A percentile compares a stretch with the other conserved stretches of the same genome.
These are phyloP conservation scores for Allium fistulosum DNA, from an alignment of 106 monocot genomes.

Conservation along the genomic window DNA sequence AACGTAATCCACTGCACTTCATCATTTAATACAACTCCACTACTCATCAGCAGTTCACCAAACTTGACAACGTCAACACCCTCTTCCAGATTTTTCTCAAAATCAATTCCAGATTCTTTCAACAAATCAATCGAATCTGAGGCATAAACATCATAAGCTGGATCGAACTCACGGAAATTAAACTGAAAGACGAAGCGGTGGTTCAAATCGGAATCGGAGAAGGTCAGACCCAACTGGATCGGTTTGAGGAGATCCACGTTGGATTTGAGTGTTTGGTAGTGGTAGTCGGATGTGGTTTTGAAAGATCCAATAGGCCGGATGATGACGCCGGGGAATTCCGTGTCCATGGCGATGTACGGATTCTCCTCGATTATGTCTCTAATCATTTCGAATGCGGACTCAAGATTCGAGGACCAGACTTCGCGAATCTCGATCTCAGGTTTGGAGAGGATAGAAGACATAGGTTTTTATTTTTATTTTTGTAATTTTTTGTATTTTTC, in stretches of 20 bases:
- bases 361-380: constrained; percentile 10
- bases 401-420: constrained; percentile 5
- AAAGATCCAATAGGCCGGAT: constrained; percentile 23
- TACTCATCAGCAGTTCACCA: constrained; percentile 13
- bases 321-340: constrained; percentile 30
- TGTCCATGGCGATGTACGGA: constrained; percentile 30
- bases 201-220: constrained; percentile 24
- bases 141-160: constrained; percentile 15
- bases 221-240: constrained; percentile 37
- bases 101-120: constrained; percentile 9
- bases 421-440: constrained; percentile 9
- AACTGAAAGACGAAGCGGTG: constrained; percentile 17
- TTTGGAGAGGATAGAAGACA: constrained; percentile 1
- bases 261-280: constrained; percentile 30
- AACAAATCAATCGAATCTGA: constrained; percentile 13
- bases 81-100: constrained; percentile 3
- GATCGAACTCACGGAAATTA: constrained; percentile 24
- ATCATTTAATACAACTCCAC: constrained; percentile 23
- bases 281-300: constrained; percentile 20
- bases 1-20: constrained; percentile 47
- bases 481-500: too few species aligned
- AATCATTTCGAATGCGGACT: constrained; percentile 5
- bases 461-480: too few species aligned
- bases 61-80: constrained; percentile 9
- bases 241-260: constrained; percentile 1